Base-by-base conservation (phyloP, 1,284 basidiomycete genomes). In the Pholiota adiposa region DNA sequence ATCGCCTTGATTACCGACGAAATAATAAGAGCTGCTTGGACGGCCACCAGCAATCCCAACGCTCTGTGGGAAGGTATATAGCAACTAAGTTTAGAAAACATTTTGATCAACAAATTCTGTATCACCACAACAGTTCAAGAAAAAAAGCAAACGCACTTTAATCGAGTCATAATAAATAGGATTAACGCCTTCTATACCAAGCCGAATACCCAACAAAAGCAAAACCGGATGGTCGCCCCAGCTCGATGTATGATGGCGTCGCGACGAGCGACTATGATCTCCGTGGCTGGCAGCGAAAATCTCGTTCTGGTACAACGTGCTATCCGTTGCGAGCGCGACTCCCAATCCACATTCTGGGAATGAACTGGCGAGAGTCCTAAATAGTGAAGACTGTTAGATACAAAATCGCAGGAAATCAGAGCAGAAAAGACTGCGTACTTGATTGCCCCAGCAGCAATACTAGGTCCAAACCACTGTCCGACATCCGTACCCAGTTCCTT, bases 391-490 rank as follows among this genome's bases (percentile, higher is more conserved):
- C 55, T n/a, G n/a, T n/a, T n/a, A n/a, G n/a, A n/a, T n/a, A n/a
- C n/a, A n/a, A n/a, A n/a, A n/a, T n/a, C n/a, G n/a, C n/a, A n/a
- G n/a, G n/a, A n/a, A n/a, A n/a, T n/a, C n/a, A n/a, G n/a, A n/a
- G n/a, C n/a, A 36, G 49, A 51, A 34, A 40, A 4, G 4, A 52
- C 60, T 9, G 75, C 85, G 63, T 70, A 92, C 90, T 92, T 94
- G 78, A 98, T 92, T 16, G 96, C 96, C 34, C 96, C 96, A 5
- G 96, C 95, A 29, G 97, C 97, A 0, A 94, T 96, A 71, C 94
- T 96, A 0, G 97, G 97, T 0, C 97, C 97, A 70, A 98, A 98
- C 97, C 97, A 98, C 73, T 96, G 92, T 2, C 97, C 97, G 0
- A 98, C 92, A 66, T 96, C 94, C 66, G 94, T 98, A 14, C 97